phyloP scores from a whole-genome alignment of 2,329 filamentous ascomycete genomes.

The Verticillium nubilum region DNA sequence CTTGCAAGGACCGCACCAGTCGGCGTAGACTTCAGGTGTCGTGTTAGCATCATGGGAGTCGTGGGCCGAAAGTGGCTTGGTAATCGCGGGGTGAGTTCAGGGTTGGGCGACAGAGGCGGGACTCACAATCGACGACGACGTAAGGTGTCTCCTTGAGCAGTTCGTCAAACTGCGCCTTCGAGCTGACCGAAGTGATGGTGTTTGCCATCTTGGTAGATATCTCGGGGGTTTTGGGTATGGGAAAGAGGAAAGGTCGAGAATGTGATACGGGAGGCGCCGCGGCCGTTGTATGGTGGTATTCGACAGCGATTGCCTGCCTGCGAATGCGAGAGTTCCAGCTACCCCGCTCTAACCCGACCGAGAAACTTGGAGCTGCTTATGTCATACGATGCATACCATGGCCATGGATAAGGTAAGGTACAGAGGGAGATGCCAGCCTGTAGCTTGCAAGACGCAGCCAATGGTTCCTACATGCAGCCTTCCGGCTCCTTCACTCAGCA shows the following conservation, averaged over 20 bases:
- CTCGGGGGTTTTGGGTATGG: too few species aligned
- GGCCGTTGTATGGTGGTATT: constrained; percentile 35
- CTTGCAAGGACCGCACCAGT: constrained; percentile 82
- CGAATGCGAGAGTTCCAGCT: not conserved
- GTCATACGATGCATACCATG: not conserved
- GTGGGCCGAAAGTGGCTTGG: not conserved
- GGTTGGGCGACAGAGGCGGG: constrained; percentile 3
- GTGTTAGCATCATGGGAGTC: not conserved
- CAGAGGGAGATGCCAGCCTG: too few species aligned
- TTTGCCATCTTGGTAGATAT: not conserved
- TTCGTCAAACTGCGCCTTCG: constrained; percentile 57
- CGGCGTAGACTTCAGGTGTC: constrained; percentile 66
- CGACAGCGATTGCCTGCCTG: not conserved
- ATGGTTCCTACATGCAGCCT: too few species aligned
- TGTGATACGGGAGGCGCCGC: constrained; percentile 45
- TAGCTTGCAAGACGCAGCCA: too few species aligned
- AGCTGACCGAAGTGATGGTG: constrained; percentile 26
- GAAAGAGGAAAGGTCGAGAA: constrained; percentile 38
- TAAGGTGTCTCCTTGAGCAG: constrained; percentile 69
- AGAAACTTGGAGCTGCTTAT: not conserved
- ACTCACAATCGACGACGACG: constrained; percentile 85
- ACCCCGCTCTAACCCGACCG: not conserved
- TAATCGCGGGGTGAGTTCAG: constrained; percentile 11
- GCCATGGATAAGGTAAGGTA: too few species aligned
- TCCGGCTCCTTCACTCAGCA: too few species aligned